Conservation (phyloP, 106 monocot species). For the Cymbidium sinense region DNA sequence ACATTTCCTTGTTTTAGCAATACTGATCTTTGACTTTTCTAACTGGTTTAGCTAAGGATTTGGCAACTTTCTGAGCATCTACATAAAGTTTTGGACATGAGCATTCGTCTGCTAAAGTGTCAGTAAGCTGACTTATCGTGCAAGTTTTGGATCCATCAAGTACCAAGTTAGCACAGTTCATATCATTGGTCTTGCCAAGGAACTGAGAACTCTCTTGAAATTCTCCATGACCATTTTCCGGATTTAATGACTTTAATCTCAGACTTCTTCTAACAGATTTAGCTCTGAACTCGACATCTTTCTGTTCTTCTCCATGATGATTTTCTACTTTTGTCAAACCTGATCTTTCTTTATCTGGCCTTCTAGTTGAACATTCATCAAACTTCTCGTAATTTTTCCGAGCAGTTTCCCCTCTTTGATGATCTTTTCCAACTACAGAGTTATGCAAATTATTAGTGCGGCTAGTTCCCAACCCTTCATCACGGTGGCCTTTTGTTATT, state of each 20-base stretch:
- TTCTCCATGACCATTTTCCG: background rate
- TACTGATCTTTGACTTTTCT: background rate
- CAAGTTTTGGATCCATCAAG: background rate
- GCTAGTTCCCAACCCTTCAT: too few relatives aligned
- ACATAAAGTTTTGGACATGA: background rate
- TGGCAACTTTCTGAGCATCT: background rate
- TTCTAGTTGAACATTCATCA: too few relatives aligned
- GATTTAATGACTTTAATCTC: background rate
- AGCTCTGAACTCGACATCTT: background rate
- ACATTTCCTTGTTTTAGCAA: background rate
- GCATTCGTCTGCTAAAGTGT: background rate
- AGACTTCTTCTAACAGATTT: background rate
- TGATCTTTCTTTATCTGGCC: background rate
- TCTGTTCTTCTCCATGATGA: background rate
- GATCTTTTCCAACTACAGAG: too few relatives aligned
- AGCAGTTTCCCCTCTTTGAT: too few relatives aligned
- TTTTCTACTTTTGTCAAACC: background rate
- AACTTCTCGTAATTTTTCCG: too few relatives aligned
- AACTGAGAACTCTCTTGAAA: background rate
- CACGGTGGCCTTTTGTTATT: too few relatives aligned
- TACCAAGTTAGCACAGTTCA: background rate
- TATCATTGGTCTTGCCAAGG: background rate
- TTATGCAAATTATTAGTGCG: too few relatives aligned
- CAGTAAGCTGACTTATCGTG: background rate
- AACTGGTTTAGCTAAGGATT: slow-evolving; percentile 1